Percentiles rank a stretch among this genome's conserved stretches.
Conservation (phyloP, 2,329 filamentous ascomycete genomes). For the Fusarium albidum region DNA sequence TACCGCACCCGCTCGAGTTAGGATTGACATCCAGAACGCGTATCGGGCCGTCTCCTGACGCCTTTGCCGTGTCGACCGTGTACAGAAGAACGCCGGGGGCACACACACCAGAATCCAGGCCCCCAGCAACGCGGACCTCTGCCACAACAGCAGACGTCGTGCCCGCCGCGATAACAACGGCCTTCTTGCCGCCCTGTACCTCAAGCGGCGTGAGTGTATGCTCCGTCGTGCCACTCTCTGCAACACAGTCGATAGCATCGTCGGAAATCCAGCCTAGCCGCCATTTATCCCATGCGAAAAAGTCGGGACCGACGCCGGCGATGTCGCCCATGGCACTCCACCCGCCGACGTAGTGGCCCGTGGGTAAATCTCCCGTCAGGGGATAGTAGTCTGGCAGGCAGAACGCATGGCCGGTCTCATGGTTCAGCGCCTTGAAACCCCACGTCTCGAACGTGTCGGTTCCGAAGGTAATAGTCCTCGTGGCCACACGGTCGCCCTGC, state of each 20-base stretch:
- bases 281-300: constrained; percentile 52
- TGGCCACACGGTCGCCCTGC: constrained; percentile 9
- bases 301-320: constrained; percentile 45
- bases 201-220: constrained; percentile 35
- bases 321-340: constrained; percentile 50
- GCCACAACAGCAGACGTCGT: constrained; percentile 42
- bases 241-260: constrained; percentile 44
- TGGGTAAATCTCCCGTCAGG: constrained; percentile 24
- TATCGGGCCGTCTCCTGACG: constrained; percentile 43
- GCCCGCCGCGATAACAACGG: constrained; percentile 18
- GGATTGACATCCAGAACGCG: constrained; percentile 45
- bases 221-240: constrained; percentile 32
- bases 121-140: constrained; percentile 40
- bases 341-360: constrained; percentile 45
- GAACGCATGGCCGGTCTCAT: constrained; percentile 50
- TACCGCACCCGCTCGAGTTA: constrained; percentile 39
- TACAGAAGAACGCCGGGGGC: constrained; percentile 47
- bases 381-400: constrained; percentile 50
- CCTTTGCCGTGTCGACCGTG: constrained; percentile 41
- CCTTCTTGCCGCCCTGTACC: constrained; percentile 16
- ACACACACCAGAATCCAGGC: constrained; percentile 41
- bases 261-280: constrained; percentile 48
- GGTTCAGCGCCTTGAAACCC: constrained; percentile 47
- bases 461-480: constrained; percentile 44
- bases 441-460: constrained; percentile 42